A percentile compares a stretch with the other conserved stretches of the same genome.
phyloP scores from a whole-genome alignment of 208 protist genomes.

The Acanthamoeba rhysodes region DNA sequence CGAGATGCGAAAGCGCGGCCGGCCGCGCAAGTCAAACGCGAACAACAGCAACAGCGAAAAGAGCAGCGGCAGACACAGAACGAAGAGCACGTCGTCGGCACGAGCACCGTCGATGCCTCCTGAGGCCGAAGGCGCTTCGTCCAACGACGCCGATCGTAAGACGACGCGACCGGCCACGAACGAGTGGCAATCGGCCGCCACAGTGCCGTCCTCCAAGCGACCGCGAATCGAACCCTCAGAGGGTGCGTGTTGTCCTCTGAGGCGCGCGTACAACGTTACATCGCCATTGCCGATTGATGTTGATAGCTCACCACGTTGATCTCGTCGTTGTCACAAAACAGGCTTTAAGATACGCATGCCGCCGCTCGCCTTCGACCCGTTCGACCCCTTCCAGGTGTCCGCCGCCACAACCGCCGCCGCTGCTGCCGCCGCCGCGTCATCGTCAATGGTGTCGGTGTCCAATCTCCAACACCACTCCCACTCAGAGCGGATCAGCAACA shows the following conservation, averaged over 20 bases:
- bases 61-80: neutral
- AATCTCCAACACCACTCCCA: neutral
- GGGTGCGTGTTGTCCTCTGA: neutral
- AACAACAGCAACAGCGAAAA: neutral
- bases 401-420: neutral
- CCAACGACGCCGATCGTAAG: neutral
- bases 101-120: neutral
- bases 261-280: neutral
- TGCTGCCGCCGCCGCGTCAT: neutral
- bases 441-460: neutral
- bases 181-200: constrained; percentile 23
- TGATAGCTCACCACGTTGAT: neutral
- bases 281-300: neutral
- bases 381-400: neutral
- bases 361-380: neutral
- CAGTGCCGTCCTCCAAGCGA: neutral
- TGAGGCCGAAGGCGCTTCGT: neutral
- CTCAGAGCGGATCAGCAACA: constrained; percentile 61
- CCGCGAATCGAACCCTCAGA: neutral
- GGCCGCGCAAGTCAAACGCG: neutral
- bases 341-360: constrained; percentile 47
- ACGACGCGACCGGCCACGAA: too few species aligned
- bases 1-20: constrained; percentile 48
- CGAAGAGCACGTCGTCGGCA: neutral
- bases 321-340: neutral